Evolutionary conservation across 768 basidiomycete species (phyloP).

Genomic region (Auricularia sp.): DNA sequence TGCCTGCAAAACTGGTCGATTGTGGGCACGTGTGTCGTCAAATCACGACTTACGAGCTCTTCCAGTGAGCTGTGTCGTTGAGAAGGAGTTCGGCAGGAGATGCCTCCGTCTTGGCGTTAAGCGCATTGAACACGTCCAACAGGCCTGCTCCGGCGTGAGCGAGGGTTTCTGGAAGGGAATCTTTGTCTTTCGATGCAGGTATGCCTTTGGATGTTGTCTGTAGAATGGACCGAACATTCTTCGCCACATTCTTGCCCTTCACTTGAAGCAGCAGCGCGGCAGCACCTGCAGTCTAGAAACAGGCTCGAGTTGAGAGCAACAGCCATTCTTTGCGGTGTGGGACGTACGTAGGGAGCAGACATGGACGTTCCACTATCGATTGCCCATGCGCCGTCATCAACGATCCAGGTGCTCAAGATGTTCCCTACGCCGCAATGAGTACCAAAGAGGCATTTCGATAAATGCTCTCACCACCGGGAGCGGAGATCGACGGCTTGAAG

Average conservation of each 20-base stretch:
- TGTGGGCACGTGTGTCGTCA: no score
- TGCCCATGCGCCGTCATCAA: slow-evolving; percentile 30
- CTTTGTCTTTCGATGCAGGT: slow-evolving; percentile 36
- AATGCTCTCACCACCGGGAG: not conserved
- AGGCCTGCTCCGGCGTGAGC: slow-evolving; percentile 48
- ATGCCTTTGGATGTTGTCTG: slow-evolving; percentile 40
- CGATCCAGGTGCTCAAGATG: slow-evolving; percentile 38
- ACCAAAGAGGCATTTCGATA: slow-evolving; percentile 21
- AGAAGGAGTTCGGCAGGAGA: slow-evolving; percentile 48
- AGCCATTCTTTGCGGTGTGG: not conserved
- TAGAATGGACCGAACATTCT: slow-evolving; percentile 31
- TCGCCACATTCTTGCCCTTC: slow-evolving; percentile 28
- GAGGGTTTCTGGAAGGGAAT: slow-evolving; percentile 40
- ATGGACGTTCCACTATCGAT: slow-evolving; percentile 28
- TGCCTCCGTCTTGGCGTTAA: slow-evolving; percentile 41
- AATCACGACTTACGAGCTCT: slow-evolving; percentile 9
- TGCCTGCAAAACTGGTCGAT: not conserved
- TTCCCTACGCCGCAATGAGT: slow-evolving; percentile 19
- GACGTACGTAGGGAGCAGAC: slow-evolving; percentile 2
- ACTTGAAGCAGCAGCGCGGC: slow-evolving; percentile 34
- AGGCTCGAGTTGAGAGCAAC: slow-evolving; percentile 26
- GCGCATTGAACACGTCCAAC: slow-evolving; percentile 48
- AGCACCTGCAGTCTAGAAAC: slow-evolving; percentile 35
- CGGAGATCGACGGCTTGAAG: slow-evolving; percentile 17
- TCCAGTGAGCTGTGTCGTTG: slow-evolving; percentile 55